These are phyloP conservation scores for Diaporthe nobilis DNA, from an alignment of 2,329 filamentous ascomycete species.

Conservation along the genomic window DNA sequence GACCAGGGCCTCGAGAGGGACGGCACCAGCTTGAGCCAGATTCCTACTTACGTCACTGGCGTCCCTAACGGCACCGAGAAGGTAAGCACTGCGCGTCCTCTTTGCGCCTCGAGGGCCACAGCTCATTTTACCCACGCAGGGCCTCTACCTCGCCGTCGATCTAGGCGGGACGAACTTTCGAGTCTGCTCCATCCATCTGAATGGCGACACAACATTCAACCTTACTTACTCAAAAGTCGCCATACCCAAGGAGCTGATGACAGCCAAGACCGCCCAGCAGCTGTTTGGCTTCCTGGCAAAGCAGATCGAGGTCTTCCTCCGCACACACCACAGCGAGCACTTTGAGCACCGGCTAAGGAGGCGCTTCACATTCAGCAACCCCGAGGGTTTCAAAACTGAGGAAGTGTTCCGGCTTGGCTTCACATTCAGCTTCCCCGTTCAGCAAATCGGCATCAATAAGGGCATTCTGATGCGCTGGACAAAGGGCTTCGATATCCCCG, in stretches of 20 bases:
- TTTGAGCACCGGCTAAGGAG: slow-evolving; percentile 80
- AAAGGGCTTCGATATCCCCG: slow-evolving; percentile 97
- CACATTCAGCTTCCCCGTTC: slow-evolving; percentile 97
- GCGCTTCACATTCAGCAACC: slow-evolving; percentile 71
- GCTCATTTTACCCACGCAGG: slow-evolving; percentile 63
- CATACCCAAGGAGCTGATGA: slow-evolving; percentile 92
- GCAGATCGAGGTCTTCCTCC: slow-evolving; percentile 91
- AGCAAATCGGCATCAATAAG: slow-evolving; percentile 95
- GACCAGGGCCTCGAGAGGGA: slow-evolving; percentile 86
- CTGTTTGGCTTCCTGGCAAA: slow-evolving; percentile 94
- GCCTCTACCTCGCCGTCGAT: slow-evolving; percentile 95
- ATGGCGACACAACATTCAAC: slow-evolving; percentile 95
- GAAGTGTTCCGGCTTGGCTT: slow-evolving; percentile 96
- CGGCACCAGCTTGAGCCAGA: slow-evolving; percentile 89
- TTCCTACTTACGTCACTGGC: slow-evolving; percentile 95
- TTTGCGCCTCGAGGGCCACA: background rate
- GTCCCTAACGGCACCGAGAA: slow-evolving; percentile 98
- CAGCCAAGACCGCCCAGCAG: slow-evolving; percentile 85
- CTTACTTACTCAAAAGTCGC: slow-evolving; percentile 93
- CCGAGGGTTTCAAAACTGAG: slow-evolving; percentile 75
- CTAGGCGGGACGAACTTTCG: slow-evolving; percentile 99
- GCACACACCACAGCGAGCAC: slow-evolving; percentile 88
- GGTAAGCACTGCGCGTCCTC: slow-evolving; percentile 63
- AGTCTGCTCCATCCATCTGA: slow-evolving; percentile 93
- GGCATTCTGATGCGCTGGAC: slow-evolving; percentile 97